Conservation (phyloP, 176 grass and related monocot genomes). For the Pharus latifolius region DNA sequence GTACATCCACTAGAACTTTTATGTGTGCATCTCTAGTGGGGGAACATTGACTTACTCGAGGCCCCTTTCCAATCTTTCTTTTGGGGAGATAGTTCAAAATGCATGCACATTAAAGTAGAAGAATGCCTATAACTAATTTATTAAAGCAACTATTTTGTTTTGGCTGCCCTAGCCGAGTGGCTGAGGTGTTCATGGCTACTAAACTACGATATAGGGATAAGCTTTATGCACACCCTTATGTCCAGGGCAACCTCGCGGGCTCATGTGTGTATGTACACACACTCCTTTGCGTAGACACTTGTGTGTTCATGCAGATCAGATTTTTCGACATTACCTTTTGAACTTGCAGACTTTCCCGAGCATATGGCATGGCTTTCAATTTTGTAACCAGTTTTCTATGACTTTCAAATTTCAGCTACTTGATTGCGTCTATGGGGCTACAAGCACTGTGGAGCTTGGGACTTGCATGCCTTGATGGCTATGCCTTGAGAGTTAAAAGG, state of each 20-base stretch:
- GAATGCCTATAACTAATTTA: neutral
- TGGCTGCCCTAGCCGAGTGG: neutral
- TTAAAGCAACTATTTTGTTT: neutral
- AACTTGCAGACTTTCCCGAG: too few species aligned
- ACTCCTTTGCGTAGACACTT: neutral
- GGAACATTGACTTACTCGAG: neutral
- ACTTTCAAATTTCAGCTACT: constrained; percentile 52
- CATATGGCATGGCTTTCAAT: neutral
- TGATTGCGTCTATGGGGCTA: constrained; percentile 85
- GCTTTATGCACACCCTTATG: neutral
- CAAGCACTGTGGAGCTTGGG: constrained; percentile 90
- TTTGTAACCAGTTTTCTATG: neutral
- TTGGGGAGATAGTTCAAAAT: neutral
- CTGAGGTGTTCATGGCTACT: neutral
- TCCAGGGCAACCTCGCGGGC: neutral
- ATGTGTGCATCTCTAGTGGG: neutral
- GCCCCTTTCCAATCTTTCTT: neutral
- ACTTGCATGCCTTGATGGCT: constrained; percentile 73
- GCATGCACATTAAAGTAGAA: neutral
- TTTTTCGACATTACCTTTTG: neutral
- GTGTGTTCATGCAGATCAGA: neutral
- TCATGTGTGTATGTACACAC: neutral
- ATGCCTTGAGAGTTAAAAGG: constrained; percentile 48
- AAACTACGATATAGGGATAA: neutral
- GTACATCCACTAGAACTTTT: neutral